Evolutionary conservation across 208 protist genomes (phyloP), one percentile per base, ranked within the genome.

Genomic region (Leishmania gerbilli): DNA sequence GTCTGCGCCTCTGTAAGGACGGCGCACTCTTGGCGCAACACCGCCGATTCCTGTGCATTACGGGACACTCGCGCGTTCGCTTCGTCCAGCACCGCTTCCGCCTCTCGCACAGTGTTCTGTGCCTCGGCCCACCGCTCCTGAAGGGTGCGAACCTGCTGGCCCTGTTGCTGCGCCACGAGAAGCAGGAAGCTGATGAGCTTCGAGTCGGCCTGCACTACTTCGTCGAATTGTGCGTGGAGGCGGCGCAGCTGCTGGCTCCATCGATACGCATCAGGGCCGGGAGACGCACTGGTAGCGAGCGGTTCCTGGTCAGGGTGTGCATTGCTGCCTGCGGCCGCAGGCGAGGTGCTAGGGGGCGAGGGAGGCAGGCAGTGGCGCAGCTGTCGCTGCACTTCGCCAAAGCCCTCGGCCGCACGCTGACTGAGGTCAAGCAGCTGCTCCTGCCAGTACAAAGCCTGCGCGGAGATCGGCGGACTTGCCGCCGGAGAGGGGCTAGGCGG

Each of bases 111-210:
- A 0, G 64, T 76, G 27, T 15, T 5, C 69, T 85, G 82, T 21
- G 82, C 82, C 77, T 78, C 82, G 0, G 71, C 31, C 76, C 82
- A 81, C 71, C 55, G 82, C 71, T 51, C 58, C 62, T 75, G 77
- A n/a, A 81, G 71, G 9, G 17, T 55, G 7, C 8, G 60, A 5
- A 69, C 21, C 71, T 79, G 56, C 5, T 37, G 21, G 60, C 82
- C 81, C 55, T 85, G 82, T 56, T 81, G 82, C 76, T 72, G 55
- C 9, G 62, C 58, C 4, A 60, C 71, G 24, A 85, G 21, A 6
- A 85, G 27, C 2, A 85, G 34, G 42, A 80, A 81, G 62, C 82
- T 72, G 71, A 85, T 85, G 2, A 85, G 34, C 69, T 60, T 77
- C 17, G 82, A 77, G 45, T 85, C 82, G 47, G 82, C 76, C 51